These are phyloP conservation scores for Eucalyptus dawsonii DNA, from an alignment of 345 rosid species.

Conservation along the genomic window DNA sequence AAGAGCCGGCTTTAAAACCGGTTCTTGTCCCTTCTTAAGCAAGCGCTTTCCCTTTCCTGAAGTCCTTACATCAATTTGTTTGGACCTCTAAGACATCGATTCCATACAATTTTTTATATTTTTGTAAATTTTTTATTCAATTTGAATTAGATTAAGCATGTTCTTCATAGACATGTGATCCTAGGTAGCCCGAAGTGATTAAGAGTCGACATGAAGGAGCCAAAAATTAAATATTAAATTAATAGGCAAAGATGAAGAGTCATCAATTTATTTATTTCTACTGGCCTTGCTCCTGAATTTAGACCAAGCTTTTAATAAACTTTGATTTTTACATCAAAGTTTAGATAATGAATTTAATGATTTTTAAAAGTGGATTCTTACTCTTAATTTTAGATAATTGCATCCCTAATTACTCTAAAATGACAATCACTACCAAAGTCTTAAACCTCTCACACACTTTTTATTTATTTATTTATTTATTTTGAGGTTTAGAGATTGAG, in stretches of 20 bases:
- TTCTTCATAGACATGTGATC: no score
- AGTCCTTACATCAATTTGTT: not conserved
- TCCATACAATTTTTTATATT: not conserved
- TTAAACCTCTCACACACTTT: no score
- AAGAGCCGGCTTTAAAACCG: not conserved
- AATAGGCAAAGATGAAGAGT: not conserved
- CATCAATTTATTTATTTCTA: not conserved
- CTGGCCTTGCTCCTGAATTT: not conserved
- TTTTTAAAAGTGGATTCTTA: no score
- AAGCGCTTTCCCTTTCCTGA: no score
- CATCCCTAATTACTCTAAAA: no score
- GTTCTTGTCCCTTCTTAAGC: not conserved
- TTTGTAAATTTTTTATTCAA: no score
- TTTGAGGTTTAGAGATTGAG: no score
- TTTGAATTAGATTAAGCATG: no score
- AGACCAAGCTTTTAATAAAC: not conserved
- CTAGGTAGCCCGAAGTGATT: no score
- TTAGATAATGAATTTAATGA: not conserved
- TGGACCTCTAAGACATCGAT: not conserved
- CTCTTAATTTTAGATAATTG: no score
- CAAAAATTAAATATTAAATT: not conserved
- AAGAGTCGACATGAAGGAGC: not conserved
- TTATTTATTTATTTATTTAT: no score
- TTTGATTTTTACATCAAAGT: no score
- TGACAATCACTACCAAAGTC: not conserved